A percentile compares a stretch with the other conserved stretches of the same genome.
These are phyloP conservation scores for Trichosporon sp. DNA, from an alignment of 1,284 basidiomycete species.

Conservation along the genomic window DNA sequence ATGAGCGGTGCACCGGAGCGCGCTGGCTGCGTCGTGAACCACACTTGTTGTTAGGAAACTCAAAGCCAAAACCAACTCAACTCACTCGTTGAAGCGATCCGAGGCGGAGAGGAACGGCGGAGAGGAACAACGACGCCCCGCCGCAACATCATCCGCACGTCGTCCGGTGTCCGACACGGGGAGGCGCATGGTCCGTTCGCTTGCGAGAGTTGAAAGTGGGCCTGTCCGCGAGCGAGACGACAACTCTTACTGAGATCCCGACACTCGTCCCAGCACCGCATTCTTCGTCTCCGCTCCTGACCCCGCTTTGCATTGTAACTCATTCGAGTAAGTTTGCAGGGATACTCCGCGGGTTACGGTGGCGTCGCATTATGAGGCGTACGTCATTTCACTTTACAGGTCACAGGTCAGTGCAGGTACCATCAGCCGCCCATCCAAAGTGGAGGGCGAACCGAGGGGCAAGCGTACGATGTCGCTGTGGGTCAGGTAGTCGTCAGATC, in stretches of 20 bases:
- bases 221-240: too few species aligned
- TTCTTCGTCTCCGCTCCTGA: background rate
- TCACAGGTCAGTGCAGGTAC: background rate
- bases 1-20: background rate
- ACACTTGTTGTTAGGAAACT: background rate
- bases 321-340: background rate
- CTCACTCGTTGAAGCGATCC: background rate
- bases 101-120: background rate
- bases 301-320: background rate
- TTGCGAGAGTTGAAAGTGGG: too few species aligned
- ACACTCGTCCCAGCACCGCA: background rate
- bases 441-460: background rate
- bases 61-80: background rate
- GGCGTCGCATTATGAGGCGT: background rate
- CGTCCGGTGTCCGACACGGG: too few species aligned
- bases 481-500: background rate
- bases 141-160: too few species aligned
- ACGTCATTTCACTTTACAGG: background rate
- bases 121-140: too few species aligned
- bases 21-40: background rate
- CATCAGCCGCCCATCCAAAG: background rate
- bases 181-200: too few species aligned
- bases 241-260: too few species aligned
- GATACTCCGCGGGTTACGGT: background rate
- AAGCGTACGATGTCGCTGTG: background rate